Evolutionary conservation across 108 stramenopile species (phyloP).

Genomic region (Schizochytrium sp.): DNA sequence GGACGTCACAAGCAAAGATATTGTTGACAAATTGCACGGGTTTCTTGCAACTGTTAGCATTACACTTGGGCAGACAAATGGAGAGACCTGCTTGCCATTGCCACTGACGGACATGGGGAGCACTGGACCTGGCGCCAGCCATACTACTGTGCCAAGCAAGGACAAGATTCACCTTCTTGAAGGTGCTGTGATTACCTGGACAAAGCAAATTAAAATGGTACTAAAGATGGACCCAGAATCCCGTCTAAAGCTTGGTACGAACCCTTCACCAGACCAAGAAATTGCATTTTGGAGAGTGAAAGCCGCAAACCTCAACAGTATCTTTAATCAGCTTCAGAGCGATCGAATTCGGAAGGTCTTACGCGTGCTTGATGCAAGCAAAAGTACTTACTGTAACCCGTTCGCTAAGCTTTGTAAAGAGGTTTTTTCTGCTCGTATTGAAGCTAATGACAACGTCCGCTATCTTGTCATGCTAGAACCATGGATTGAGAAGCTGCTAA

Average conservation of each 20-base stretch:
- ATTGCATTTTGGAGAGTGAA: conserved; percentile 88
- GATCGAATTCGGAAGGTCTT: conserved; percentile 84
- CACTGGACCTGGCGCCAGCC: neutral
- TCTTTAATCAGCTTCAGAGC: conserved; percentile 88
- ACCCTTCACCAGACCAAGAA: conserved; percentile 89
- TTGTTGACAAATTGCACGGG: conserved; percentile 83
- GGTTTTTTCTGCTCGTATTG: conserved; percentile 83
- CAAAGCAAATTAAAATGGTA: conserved; percentile 89
- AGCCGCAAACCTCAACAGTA: conserved; percentile 85
- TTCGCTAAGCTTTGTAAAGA: conserved; percentile 89
- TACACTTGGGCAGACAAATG: conserved; percentile 88
- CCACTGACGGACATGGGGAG: conserved; percentile 77
- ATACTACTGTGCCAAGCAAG: conserved; percentile 61
- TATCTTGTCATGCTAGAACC: conserved; percentile 85
- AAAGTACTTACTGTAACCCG: conserved; percentile 87
- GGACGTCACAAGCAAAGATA: conserved; percentile 85
- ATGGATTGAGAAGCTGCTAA: conserved; percentile 82
- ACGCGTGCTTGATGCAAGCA: conserved; percentile 80
- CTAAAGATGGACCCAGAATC: conserved; percentile 90
- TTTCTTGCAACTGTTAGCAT: conserved; percentile 85
- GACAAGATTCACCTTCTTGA: conserved; percentile 88
- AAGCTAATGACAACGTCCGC: conserved; percentile 90
- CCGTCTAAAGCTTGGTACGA: conserved; percentile 82
- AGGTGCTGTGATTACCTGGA: conserved; percentile 89
- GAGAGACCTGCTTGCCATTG: conserved; percentile 87